Evolutionary conservation across 2,329 filamentous ascomycete species (phyloP).

Genomic region (Stagonosporopsis tanaceti): DNA sequence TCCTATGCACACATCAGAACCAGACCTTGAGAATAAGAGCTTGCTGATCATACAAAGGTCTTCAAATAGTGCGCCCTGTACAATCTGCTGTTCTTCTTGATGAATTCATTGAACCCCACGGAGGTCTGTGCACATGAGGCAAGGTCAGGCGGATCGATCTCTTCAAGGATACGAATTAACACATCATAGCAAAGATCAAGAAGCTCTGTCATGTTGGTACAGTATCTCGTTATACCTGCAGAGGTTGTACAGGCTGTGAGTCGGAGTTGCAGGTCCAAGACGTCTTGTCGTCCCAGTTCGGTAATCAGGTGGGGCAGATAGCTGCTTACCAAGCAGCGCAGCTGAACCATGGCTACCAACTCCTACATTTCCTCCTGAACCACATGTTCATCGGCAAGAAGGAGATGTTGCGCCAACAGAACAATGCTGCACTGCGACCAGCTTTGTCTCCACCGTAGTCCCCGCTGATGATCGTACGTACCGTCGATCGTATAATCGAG

Average conservation of each 20-base stretch:
- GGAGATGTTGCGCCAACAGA: neutral
- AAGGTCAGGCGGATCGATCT: slow-evolving; percentile 43
- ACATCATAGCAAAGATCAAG: slow-evolving; percentile 49
- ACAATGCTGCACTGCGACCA: neutral
- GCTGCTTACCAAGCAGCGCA: slow-evolving; percentile 14
- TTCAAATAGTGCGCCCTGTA: slow-evolving; percentile 69
- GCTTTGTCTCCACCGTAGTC: neutral
- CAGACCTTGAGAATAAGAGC: neutral
- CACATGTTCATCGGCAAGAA: neutral
- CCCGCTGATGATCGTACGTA: neutral
- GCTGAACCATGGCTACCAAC: neutral
- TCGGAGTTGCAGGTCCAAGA: neutral
- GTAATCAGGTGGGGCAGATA: slow-evolving; percentile 13
- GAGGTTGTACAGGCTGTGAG: neutral
- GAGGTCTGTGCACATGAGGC: slow-evolving; percentile 42
- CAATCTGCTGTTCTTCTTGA: slow-evolving; percentile 66
- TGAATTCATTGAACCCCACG: slow-evolving; percentile 59
- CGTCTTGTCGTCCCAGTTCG: slow-evolving; percentile 9
- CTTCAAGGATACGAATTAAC: slow-evolving; percentile 45
- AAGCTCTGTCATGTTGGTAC: slow-evolving; percentile 36
- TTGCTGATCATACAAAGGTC: slow-evolving; percentile 57
- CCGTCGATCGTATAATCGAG: neutral
- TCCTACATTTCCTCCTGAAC: neutral
- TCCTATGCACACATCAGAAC: slow-evolving; percentile 44
- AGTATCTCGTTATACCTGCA: neutral